A percentile compares a stretch with the other conserved stretches of the same genome.
Conservation (phyloP, 202 grass and related monocot genomes). For the Schoenoplectus tabernaemontani region DNA sequence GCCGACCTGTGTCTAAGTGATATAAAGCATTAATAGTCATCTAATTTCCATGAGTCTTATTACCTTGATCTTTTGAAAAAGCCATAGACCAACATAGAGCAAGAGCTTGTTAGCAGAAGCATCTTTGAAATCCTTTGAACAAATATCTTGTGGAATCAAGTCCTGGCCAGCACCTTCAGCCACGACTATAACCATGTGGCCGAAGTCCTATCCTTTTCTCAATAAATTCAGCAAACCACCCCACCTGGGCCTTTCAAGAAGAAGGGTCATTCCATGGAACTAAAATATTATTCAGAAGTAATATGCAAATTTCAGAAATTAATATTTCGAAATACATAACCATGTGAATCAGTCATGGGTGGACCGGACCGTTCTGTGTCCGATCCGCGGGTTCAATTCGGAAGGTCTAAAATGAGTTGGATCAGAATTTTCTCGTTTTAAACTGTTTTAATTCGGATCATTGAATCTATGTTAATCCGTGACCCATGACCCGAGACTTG, state of each 20-base stretch:
- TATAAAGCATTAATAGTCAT: too few species aligned
- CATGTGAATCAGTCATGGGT: too few species aligned
- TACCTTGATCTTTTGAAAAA: conserved; percentile 93
- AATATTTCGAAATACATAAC: too few species aligned
- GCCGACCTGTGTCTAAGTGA: too few species aligned
- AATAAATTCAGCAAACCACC: conserved; percentile 63
- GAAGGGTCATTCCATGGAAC: conserved; percentile 50
- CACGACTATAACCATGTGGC: conserved; percentile 97
- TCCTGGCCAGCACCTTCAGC: conserved; percentile 96
- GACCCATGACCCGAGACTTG: too few species aligned
- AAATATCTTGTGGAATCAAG: conserved; percentile 64
- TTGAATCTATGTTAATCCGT: too few species aligned
- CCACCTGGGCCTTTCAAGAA: conserved; percentile 78
- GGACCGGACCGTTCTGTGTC: too few species aligned
- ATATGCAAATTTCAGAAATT: not conserved
- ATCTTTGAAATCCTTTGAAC: conserved; percentile 47
- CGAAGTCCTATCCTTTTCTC: conserved; percentile 83
- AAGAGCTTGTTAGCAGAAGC: conserved; percentile 79
- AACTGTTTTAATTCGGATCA: too few species aligned
- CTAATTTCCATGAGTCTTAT: not conserved
- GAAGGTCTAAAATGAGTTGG: too few species aligned
- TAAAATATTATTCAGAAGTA: conserved; percentile 1
- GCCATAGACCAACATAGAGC: conserved; percentile 87
- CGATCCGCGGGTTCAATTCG: too few species aligned
- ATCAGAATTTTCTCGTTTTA: too few species aligned